Base-by-base conservation (phyloP, 495 filamentous ascomycete genomes). In the Tuber umbilicatum region DNA sequence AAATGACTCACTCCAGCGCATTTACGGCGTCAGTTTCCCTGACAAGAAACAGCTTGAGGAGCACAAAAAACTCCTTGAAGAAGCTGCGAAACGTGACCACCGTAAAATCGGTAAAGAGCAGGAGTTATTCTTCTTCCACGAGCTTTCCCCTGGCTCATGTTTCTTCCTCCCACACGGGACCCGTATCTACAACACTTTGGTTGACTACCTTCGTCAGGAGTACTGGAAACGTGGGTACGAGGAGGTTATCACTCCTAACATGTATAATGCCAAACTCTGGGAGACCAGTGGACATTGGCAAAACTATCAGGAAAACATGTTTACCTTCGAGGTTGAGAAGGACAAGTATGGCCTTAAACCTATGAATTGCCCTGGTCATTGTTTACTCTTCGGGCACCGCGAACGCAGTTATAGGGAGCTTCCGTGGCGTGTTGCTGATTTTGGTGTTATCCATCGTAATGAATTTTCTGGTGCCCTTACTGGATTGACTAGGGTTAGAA, bases 291-390 rank as follows among this genome's bases (percentile, higher is more conserved):
- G 96, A 68, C 95, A 99, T 84, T 96, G 93, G 93, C 89, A 90
- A 68, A 92, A 97, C 82, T 99, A 99, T 87, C 88, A 92, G 77
- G 94, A 98, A 40, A 93, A 97, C 84, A 98, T 99, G 95, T 98
- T 98, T 85, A 89, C 90, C 50, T 88, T 98, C 73, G 90, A 96
- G 45, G 88, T 94, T 45, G 93, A 98, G 81, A 97, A 98, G 87
- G 90, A 93, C 73, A 88, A 91, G 69, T 94, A 89, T 83, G 91
- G 86, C 19, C 87, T 99, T 60, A 99, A 99, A 86, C 95, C 96
- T 45, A 99, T 99, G 95, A 98, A 98, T 84, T 99, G 95, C 84
- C 95, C 96, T 5, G 93, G 92, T 12, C 92, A 95, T 83, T 92
- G 90, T 79, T 83, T 92, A 39, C 87, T 96, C 73, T 96, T 95